Evolutionary conservation across 805 yeast genomes (phyloP), one percentile per base, ranked within the genome.

Genomic region (Kodamaea kaohsiungensis): DNA sequence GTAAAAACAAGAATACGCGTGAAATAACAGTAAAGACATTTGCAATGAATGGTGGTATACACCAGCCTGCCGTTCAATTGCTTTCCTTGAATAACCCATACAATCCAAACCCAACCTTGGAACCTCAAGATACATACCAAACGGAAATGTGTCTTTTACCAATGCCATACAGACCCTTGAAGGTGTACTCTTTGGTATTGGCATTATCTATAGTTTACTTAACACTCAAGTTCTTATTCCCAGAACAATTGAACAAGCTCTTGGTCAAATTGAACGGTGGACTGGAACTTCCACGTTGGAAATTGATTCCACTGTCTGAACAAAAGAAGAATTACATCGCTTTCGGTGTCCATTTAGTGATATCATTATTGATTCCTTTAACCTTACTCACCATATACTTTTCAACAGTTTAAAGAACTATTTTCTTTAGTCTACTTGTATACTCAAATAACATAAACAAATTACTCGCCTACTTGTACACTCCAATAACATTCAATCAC

Each of bases 41-140:
- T 52, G 88, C 97, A 12, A 89, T 95, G 96, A 92, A 96, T 17
- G 89, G 91, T 85, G 99, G 98, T 0, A 85, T 95, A 25, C 70
- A 77, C 49, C 76, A 77, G 50, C 99, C 99, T 0, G 98, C 96
- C 0, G 81, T 91, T 46, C 97, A 95, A 66, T 68, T 95, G 49
- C 69, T 95, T 5, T 84, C 97, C 0, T 75, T 95, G 43, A 68
- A 78, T 62, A 79, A 81, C 59, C 83, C 85, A 6, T 49, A 60
- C 19, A 66, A 63, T 43, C 53, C 60, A 1, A 49, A 49, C 7
- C 53, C 56, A 39, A 46, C 17, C 46, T 46, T 35, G 13, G 33
- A 17, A 10, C 17, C 42, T 13, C 12, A 18, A 6, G 52, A 58
- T 30, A 68, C 76, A 3, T 67, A 59, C 49, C 61, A 69, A 12